These are phyloP conservation scores for Colletotrichum godetiae DNA, from an alignment of 2,329 filamentous ascomycete species.

Conservation along the genomic window DNA sequence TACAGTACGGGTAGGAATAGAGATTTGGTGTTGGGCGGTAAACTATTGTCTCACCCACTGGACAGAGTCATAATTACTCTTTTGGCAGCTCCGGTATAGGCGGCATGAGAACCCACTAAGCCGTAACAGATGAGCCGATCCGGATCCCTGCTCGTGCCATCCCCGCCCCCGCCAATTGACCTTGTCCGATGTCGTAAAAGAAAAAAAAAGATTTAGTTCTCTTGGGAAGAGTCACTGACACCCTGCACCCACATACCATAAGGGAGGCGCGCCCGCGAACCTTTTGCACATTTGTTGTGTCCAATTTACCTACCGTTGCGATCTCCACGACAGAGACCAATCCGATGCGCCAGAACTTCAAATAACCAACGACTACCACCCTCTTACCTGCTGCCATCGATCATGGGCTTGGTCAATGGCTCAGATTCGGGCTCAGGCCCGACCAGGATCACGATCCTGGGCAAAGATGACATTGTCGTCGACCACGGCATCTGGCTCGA, in stretches of 20 bases:
- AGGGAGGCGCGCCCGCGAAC: not conserved
- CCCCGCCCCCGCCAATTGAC: not conserved
- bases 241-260: not conserved
- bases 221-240: not conserved
- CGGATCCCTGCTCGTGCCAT: not conserved
- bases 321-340: not conserved
- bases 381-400: not conserved
- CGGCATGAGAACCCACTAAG: not conserved
- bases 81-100: not conserved
- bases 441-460: constrained; percentile 81
- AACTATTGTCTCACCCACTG: too few species aligned
- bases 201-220: not conserved
- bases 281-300: not conserved
- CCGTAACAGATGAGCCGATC: not conserved
- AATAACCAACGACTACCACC: not conserved
- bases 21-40: too few species aligned
- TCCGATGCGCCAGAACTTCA: constrained; percentile 7
- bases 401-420: constrained; percentile 34
- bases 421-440: constrained; percentile 47
- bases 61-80: not conserved
- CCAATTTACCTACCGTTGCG: not conserved
- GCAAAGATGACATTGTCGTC: constrained; percentile 89
- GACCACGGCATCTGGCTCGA: constrained; percentile 90
- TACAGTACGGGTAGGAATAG: too few species aligned
- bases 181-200: not conserved